phyloP scores from a whole-genome alignment of 768 basidiomycete genomes.

The Hygrophorus pudorinus region DNA sequence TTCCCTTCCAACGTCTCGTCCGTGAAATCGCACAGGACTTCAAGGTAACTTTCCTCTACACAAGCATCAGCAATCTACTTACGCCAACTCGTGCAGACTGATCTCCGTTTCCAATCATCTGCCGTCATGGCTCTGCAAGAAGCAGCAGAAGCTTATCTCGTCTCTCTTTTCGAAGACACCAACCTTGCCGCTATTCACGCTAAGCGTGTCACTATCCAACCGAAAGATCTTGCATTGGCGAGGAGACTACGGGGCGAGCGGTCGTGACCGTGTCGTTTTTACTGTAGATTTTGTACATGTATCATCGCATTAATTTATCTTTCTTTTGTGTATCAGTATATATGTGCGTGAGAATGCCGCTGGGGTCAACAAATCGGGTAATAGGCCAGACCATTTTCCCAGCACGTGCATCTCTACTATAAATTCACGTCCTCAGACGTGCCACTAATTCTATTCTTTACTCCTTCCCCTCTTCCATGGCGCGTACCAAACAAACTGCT shows the following conservation, averaged over 20 bases:
- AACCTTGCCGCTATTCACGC: slow-evolving; percentile 82
- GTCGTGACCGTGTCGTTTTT: slow-evolving; percentile 12
- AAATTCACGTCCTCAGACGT: background rate
- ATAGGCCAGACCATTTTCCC: background rate
- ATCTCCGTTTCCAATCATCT: slow-evolving; percentile 85
- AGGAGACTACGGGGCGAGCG: slow-evolving; percentile 74
- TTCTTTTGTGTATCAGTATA: background rate
- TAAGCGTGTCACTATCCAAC: slow-evolving; percentile 79
- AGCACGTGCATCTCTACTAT: background rate
- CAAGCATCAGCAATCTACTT: too few relatives aligned
- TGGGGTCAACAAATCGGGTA: too few relatives aligned
- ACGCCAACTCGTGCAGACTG: slow-evolving; percentile 34
- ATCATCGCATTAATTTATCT: slow-evolving; percentile 1
- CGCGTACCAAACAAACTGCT: slow-evolving; percentile 79
- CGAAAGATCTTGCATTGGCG: slow-evolving; percentile 77
- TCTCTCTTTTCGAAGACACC: slow-evolving; percentile 72
- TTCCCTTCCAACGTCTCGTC: slow-evolving; percentile 85
- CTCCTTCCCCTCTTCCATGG: slow-evolving; percentile 31
- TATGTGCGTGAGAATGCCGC: too few relatives aligned
- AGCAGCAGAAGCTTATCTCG: slow-evolving; percentile 75
- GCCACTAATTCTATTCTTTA: too few relatives aligned
- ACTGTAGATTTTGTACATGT: background rate
- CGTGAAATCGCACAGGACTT: slow-evolving; percentile 89
- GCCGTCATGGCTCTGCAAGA: slow-evolving; percentile 84
- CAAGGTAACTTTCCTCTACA: too few relatives aligned